Percentiles rank a stretch among this genome's conserved stretches.
Evolutionary conservation across 129 eudicot genomes (phyloP).

Genomic region (Dittrichia graveolens): DNA sequence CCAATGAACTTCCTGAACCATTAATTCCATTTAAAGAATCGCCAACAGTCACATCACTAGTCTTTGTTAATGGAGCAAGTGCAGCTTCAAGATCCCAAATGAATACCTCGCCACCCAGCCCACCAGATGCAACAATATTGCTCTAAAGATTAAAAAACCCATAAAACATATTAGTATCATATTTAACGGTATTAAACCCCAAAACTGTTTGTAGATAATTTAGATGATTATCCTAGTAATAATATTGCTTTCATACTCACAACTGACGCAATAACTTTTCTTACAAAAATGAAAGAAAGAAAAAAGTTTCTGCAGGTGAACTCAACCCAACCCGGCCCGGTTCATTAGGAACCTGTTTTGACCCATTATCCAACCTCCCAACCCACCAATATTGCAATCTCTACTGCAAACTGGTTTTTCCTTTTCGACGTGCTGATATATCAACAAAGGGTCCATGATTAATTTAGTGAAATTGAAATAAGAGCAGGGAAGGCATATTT

Average conservation of each 20-base stretch:
- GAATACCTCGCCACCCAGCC: constrained; percentile 92
- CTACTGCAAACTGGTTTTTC: neutral
- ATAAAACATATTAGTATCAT: constrained; percentile 11
- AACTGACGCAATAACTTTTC: neutral
- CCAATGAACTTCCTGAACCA: constrained; percentile 51
- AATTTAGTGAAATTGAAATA: neutral
- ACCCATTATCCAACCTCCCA: neutral
- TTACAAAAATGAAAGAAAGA: neutral
- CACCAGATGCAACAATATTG: constrained; percentile 84
- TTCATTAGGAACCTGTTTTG: neutral
- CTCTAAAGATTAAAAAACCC: constrained; percentile 40
- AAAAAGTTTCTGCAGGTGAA: neutral
- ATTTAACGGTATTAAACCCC: neutral
- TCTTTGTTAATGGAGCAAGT: constrained; percentile 57
- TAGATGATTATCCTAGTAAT: neutral
- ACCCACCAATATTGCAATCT: neutral
- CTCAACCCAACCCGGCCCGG: neutral
- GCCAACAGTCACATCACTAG: constrained; percentile 51
- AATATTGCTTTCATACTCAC: neutral
- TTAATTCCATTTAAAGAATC: constrained; percentile 59
- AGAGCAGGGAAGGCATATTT: neutral
- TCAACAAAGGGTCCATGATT: constrained; percentile 7
- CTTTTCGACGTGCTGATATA: neutral
- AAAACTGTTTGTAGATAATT: neutral
- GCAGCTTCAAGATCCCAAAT: constrained; percentile 97